phyloP scores from a whole-genome alignment of 2,329 filamentous ascomycete genomes.

The Alternaria gaisen region DNA sequence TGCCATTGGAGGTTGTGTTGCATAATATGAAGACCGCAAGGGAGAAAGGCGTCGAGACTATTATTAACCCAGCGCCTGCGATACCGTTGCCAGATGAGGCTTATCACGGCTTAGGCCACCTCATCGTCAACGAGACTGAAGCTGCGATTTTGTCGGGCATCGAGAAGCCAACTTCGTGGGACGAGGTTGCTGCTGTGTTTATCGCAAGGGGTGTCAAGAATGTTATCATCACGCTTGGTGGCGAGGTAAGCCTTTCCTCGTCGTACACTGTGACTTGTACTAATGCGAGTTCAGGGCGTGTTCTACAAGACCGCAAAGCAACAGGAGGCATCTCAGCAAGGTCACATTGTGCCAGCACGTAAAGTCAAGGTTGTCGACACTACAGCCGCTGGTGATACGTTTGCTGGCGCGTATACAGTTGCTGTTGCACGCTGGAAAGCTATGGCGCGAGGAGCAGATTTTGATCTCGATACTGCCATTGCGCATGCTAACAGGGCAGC shows the following conservation, averaged over 20 bases:
- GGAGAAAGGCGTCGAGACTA: slow-evolving; percentile 59
- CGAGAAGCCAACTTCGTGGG: slow-evolving; percentile 44
- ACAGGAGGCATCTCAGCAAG: slow-evolving; percentile 56
- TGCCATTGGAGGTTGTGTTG: slow-evolving; percentile 54
- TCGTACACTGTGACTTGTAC: slow-evolving; percentile 14
- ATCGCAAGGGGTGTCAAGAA: slow-evolving; percentile 74
- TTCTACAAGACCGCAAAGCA: slow-evolving; percentile 57
- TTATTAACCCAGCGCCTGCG: slow-evolving; percentile 85
- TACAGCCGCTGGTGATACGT: slow-evolving; percentile 93
- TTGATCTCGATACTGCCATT: slow-evolving; percentile 66
- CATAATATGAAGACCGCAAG: slow-evolving; percentile 49
- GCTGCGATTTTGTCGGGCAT: slow-evolving; percentile 74
- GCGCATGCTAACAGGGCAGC: slow-evolving; percentile 69
- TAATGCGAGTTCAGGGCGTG: slow-evolving; percentile 46
- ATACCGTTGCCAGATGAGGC: slow-evolving; percentile 71
- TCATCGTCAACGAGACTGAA: slow-evolving; percentile 92
- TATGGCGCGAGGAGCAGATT: slow-evolving; percentile 52
- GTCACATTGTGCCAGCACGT: slow-evolving; percentile 64
- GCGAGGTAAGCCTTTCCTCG: slow-evolving; percentile 63
- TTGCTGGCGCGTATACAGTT: slow-evolving; percentile 87
- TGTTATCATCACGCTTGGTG: slow-evolving; percentile 85
- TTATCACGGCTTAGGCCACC: slow-evolving; percentile 74
- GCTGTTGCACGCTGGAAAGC: slow-evolving; percentile 66
- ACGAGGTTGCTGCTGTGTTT: slow-evolving; percentile 61
- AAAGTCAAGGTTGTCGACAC: slow-evolving; percentile 87